These are phyloP conservation scores for Hypoxylon crocopeplum DNA, from an alignment of 495 filamentous ascomycete genomes.

Conservation along the genomic window DNA sequence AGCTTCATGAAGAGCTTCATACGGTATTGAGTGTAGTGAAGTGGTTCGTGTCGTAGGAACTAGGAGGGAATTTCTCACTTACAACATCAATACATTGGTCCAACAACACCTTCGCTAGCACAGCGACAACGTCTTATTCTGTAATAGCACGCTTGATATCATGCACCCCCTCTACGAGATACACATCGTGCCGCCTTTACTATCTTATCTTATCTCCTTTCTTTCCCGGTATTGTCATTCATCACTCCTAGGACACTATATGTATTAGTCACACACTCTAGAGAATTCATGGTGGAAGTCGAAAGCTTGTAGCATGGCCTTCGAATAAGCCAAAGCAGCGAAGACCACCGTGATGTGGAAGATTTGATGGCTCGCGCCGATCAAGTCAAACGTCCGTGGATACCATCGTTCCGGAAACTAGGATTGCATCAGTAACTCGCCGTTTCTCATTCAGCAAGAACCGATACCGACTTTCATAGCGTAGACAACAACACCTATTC, in stretches of 20 bases:
- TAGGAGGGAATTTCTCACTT: too few species aligned
- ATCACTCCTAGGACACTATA: not conserved
- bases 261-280: not conserved
- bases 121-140: too few species aligned
- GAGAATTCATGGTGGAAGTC: conserved; percentile 49
- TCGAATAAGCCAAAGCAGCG: conserved; percentile 53
- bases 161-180: too few species aligned
- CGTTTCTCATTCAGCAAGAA: not conserved
- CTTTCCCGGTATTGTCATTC: too few species aligned
- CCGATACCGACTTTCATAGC: conserved; percentile 50
- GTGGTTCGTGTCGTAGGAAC: too few species aligned
- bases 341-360: conserved; percentile 58
- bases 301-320: conserved; percentile 54
- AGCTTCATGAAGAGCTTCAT: conserved; percentile 52
- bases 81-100: not conserved
- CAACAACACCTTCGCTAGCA: too few species aligned
- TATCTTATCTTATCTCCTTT: too few species aligned
- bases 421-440: not conserved
- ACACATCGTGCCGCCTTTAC: too few species aligned
- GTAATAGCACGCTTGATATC: too few species aligned
- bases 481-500: conserved; percentile 50
- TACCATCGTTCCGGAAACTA: conserved; percentile 58
- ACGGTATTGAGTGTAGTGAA: too few species aligned
- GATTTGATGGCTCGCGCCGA: conserved; percentile 60
- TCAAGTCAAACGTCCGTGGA: conserved; percentile 54